These are phyloP conservation scores for Coemansia sp. DNA, from an alignment of 192 early-diverging fungal species.

Conservation along the genomic window DNA sequence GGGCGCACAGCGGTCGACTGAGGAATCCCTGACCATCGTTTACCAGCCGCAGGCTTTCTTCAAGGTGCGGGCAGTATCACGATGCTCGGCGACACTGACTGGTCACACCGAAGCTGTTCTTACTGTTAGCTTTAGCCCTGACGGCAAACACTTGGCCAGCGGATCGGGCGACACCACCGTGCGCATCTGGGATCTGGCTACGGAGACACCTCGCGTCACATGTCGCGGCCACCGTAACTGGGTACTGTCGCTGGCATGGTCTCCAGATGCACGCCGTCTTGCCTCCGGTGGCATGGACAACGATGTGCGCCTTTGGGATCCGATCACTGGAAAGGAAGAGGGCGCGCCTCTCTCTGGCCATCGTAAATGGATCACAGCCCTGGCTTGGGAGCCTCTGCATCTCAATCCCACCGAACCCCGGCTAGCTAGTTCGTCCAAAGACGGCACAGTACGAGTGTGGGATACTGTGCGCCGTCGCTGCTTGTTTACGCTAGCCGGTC, in stretches of 20 bases:
- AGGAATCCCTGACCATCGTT: constrained; percentile 85
- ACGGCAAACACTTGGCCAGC: constrained; percentile 87
- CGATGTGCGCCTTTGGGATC: constrained; percentile 87
- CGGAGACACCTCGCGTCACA: constrained; percentile 89
- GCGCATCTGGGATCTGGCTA: constrained; percentile 95
- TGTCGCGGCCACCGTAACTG: constrained; percentile 85
- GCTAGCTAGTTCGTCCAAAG: constrained; percentile 89
- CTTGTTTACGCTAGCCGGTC: constrained; percentile 77
- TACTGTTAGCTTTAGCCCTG: constrained; percentile 84
- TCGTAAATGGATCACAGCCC: constrained; percentile 81
- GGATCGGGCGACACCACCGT: constrained; percentile 95
- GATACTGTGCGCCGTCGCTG: constrained; percentile 75
- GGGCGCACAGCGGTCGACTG: constrained; percentile 73
- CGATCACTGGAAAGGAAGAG: constrained; percentile 75
- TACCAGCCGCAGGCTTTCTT: constrained; percentile 97
- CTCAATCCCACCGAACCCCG: constrained; percentile 74
- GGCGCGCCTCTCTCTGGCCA: constrained; percentile 83
- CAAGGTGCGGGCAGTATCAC: constrained; percentile 85
- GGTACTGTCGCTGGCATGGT: constrained; percentile 93
- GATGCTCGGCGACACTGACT: constrained; percentile 85
- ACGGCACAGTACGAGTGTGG: constrained; percentile 93
- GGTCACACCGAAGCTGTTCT: constrained; percentile 96
- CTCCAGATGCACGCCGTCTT: constrained; percentile 79
- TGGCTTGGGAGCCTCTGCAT: constrained; percentile 95
- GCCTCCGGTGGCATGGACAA: constrained; percentile 96